Conservation (phyloP, 2,329 filamentous ascomycete genomes). For the Diaporthe ilicicola region DNA sequence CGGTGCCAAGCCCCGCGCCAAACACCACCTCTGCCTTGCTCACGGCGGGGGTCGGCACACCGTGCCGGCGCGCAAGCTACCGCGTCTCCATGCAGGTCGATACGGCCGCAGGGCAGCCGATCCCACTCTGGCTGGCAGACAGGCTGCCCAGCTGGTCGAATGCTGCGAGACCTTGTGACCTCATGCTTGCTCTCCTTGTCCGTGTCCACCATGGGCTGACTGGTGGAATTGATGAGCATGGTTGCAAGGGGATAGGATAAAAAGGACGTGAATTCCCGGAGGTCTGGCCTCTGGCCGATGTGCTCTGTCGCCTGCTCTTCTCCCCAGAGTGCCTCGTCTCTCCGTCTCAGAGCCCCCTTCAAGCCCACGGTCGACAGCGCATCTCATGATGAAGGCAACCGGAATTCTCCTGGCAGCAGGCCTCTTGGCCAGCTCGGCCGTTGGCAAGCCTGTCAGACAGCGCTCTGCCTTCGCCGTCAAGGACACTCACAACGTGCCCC, state of each 20-base stretch:
- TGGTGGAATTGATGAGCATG: not conserved
- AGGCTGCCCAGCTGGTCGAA: too few species aligned
- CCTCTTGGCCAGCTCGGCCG: constrained; percentile 14
- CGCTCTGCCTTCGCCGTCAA: constrained; percentile 51
- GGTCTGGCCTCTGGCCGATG: not conserved
- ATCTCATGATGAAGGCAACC: constrained; percentile 29
- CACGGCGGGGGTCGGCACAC: not conserved
- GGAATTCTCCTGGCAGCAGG: constrained; percentile 23
- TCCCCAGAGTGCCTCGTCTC: not conserved
- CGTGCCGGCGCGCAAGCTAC: not conserved
- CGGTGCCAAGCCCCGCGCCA: not conserved
- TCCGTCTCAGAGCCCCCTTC: not conserved
- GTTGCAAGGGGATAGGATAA: not conserved
- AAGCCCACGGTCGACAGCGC: not conserved
- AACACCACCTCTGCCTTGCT: not conserved
- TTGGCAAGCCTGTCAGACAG: constrained; percentile 28
- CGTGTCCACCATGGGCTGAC: too few species aligned
- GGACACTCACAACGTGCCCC: constrained; percentile 61
- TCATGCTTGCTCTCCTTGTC: not conserved
- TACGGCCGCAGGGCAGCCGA: not conserved
- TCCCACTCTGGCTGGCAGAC: not conserved
- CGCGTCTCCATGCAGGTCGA: not conserved
- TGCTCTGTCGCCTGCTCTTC: not conserved
- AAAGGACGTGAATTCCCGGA: not conserved
- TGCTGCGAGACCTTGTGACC: not conserved